Evolutionary conservation across 495 filamentous ascomycete genomes (phyloP), one percentile per base, ranked within the genome.

Genomic region (Daldinia caldariorum): DNA sequence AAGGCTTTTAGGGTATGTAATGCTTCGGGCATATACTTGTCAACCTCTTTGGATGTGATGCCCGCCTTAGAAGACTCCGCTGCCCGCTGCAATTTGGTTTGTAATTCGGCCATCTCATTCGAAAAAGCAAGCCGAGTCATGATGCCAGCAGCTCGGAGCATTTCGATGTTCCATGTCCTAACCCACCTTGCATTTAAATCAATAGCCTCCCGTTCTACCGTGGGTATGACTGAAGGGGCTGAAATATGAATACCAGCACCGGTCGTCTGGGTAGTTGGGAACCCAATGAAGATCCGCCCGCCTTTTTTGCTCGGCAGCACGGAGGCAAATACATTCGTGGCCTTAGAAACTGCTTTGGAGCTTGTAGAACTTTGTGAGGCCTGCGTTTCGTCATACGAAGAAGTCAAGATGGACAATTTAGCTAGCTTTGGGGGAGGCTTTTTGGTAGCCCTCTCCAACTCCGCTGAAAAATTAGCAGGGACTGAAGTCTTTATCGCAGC

Each of bases 141-240:
- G 67, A 98, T 92, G 63, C 96, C 96, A 26, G 94, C 92, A 14
- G 92, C 90, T 45, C 94, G 87, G 18, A 99, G 81, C 88, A 99
- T 92, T 75, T 97, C 96, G n/a, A 90, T 80, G 76, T 99, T 99
- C 96, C 96, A 99, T 34, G 89, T 91, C 45, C 92, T 90, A 20
- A 99, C 93, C 81, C 91, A 94, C 53, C 93, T 89, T 47, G 96
- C 95, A 79, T 98, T 98, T 58, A 99, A 84, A 75, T 99, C 96
- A 49, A 98, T 97, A 56, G 90, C 93, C 78, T 99, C 96, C 61
- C 96, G 88, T 81, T 99, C 96, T n/a, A 98, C 96, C 0, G 96
- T 99, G 3, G 96, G 96, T 67, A 99, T 98, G 41, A 98, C 90
- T 14, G 94, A 97, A 6, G 94, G 94, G 1, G 96, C 96, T n/a